Base-by-base conservation (phyloP, 2,329 filamentous ascomycete genomes). In the Zasmidium cellare region DNA sequence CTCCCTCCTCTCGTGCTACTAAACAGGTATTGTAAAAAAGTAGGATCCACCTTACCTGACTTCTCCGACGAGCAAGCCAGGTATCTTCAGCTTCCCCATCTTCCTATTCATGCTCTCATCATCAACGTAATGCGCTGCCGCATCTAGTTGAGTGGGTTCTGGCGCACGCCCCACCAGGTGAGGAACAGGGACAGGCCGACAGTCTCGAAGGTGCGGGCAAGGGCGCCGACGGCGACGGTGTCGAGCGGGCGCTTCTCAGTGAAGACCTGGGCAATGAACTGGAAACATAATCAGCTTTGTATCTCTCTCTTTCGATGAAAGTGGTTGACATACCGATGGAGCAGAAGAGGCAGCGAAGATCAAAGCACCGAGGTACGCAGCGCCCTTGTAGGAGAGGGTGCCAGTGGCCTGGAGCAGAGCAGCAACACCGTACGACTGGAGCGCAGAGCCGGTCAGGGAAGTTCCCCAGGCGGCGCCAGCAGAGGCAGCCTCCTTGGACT, bases 141-240 rank as follows among this genome's bases (percentile, higher is more conserved):
- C 35, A 51, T 60, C 57, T 64, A 67, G 56, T 92, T 86, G 77
- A 96, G 96, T 60, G 91, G 91, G 82, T 92, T 93, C 79, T 91
- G 94, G 74, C 90, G 88, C 72, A 93, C 97, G 72, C 93, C 93
- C 93, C 93, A 97, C 89, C 91, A 97, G 74, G 91, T 96, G 70
- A 97, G 83, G 85, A 97, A 91, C 71, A 96, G 75, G 63, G 89
- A 92, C 58, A 97, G 85, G 64, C 93, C 94, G 59, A 97, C 85
- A 2, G 94, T 97, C 85, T 97, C 94, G 68, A 96, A 85, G 68
- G 94, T 80, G 79, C 94, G 92, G 72, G 90, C 88, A 51, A 94
- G 79, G 62, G 89, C 85, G 73, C 89, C 90, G 66, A 97, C 88
- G 67, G 91, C 91, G 67, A 97, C 86, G 62, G 90, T 93, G 78